Percentiles rank a stretch among this genome's conserved stretches.
Evolutionary conservation across 805 yeast species (phyloP).

Genomic region (Myxozyma geophila): DNA sequence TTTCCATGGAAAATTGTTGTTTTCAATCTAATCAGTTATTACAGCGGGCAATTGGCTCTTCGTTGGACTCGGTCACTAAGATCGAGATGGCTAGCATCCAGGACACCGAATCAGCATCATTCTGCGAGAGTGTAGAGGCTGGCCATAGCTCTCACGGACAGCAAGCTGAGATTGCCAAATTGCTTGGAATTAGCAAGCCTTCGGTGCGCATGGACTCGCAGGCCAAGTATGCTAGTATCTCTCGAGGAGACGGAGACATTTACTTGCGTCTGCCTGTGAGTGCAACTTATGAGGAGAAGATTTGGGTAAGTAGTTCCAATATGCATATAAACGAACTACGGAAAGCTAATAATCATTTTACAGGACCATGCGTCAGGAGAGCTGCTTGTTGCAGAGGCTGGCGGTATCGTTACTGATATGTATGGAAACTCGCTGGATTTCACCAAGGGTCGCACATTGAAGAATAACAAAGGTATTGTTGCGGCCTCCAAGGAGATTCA

Average conservation of each 20-base stretch:
- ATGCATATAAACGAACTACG: too few species aligned
- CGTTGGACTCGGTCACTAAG: slow-evolving; percentile 42
- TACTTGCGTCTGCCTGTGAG: slow-evolving; percentile 86
- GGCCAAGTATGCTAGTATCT: slow-evolving; percentile 90
- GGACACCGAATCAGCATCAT: slow-evolving; percentile 55
- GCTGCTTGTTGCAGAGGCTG: slow-evolving; percentile 82
- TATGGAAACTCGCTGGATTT: slow-evolving; percentile 75
- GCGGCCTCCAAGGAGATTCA: slow-evolving; percentile 57
- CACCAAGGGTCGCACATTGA: slow-evolving; percentile 79
- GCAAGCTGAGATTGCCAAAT: slow-evolving; percentile 72
- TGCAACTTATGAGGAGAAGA: slow-evolving; percentile 81
- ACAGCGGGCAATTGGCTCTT: slow-evolving; percentile 29
- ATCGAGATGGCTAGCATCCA: slow-evolving; percentile 60
- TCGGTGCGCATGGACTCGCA: slow-evolving; percentile 88
- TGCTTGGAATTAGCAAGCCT: slow-evolving; percentile 61
- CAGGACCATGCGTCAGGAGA: slow-evolving; percentile 95
- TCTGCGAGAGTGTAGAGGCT: slow-evolving; percentile 93
- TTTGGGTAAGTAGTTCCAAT: slow-evolving; percentile 58
- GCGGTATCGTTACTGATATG: slow-evolving; percentile 89
- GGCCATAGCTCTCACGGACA: slow-evolving; percentile 92
- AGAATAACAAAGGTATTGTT: slow-evolving; percentile 84
- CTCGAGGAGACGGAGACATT: slow-evolving; percentile 90
- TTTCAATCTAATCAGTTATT: neutral
- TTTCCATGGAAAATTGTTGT: neutral
- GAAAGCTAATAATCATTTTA: neutral